These are phyloP conservation scores for Zygosaccharomyces gambellarensis DNA, from an alignment of 805 yeast species.

Conservation along the genomic window DNA sequence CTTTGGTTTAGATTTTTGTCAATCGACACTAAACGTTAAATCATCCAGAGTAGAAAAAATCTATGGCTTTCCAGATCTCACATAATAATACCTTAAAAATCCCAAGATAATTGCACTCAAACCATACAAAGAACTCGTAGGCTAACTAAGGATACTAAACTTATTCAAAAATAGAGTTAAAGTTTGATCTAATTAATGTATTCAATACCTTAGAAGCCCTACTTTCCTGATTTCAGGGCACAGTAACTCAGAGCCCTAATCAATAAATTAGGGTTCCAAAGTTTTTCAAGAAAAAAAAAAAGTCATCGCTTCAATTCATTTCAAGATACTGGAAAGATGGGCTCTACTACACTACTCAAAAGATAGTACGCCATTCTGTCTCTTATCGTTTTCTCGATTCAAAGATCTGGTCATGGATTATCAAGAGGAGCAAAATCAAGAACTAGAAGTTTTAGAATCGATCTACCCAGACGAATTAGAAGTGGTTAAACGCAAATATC, in stretches of 20 bases:
- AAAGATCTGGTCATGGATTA: slow-evolving; percentile 51
- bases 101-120: no score
- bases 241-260: no score
- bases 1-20: not conserved
- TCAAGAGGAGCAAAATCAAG: slow-evolving; percentile 81
- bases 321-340: not conserved
- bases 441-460: slow-evolving; percentile 80
- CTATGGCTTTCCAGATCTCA: no score
- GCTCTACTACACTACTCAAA: not conserved
- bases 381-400: no score
- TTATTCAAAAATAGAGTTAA: no score
- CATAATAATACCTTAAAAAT: no score
- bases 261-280: not conserved
- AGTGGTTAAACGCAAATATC: slow-evolving; percentile 45
- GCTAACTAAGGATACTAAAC: no score
- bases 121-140: no score
- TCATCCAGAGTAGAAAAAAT: no score
- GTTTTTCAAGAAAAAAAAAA: not conserved
- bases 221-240: not conserved
- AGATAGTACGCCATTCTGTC: not conserved
- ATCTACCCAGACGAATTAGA: slow-evolving; percentile 86
- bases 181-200: no score
- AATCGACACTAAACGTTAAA: not conserved
- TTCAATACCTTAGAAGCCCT: not conserved
- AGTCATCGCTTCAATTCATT: not conserved